Evolutionary conservation across 2,329 filamentous ascomycete genomes (phyloP).

Genomic region (Geosmithia flava): DNA sequence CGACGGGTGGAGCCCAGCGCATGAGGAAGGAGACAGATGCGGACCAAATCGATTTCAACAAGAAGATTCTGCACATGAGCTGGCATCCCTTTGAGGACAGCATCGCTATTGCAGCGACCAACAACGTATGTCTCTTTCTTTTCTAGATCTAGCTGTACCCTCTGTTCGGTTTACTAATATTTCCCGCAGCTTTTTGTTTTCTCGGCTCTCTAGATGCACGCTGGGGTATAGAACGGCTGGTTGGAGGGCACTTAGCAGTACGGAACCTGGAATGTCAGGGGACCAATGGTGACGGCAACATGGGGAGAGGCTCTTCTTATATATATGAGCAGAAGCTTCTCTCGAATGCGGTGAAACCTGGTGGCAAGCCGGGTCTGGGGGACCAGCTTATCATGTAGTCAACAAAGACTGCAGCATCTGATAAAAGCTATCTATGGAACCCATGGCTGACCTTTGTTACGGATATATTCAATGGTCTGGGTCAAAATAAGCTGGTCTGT

Average conservation of each 20-base stretch:
- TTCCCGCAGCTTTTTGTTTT: slow-evolving; percentile 58
- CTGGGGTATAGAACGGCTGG: background rate
- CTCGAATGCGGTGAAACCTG: background rate
- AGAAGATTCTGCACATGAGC: slow-evolving; percentile 99
- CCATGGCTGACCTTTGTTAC: background rate
- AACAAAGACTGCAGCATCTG: background rate
- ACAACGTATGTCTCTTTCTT: slow-evolving; percentile 65
- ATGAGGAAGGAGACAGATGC: slow-evolving; percentile 99
- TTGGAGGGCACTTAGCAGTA: background rate
- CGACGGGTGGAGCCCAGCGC: slow-evolving; percentile 64
- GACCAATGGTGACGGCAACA: background rate
- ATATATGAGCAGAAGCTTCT: background rate
- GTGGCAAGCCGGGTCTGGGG: background rate
- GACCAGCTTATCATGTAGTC: background rate
- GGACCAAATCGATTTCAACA: slow-evolving; percentile 99
- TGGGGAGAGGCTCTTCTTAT: background rate
- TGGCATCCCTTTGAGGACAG: slow-evolving; percentile 99
- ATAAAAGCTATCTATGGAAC: background rate
- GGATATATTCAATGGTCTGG: background rate
- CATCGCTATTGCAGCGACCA: slow-evolving; percentile 97
- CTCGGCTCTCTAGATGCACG: slow-evolving; percentile 51
- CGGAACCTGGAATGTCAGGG: background rate
- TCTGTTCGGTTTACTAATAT: background rate
- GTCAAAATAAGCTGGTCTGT: background rate
- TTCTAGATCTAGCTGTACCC: background rate